Percentiles rank a stretch among this genome's conserved stretches.
Evolutionary conservation across 148 eudicot species (phyloP).

Genomic region (Euryodendron excelsum): DNA sequence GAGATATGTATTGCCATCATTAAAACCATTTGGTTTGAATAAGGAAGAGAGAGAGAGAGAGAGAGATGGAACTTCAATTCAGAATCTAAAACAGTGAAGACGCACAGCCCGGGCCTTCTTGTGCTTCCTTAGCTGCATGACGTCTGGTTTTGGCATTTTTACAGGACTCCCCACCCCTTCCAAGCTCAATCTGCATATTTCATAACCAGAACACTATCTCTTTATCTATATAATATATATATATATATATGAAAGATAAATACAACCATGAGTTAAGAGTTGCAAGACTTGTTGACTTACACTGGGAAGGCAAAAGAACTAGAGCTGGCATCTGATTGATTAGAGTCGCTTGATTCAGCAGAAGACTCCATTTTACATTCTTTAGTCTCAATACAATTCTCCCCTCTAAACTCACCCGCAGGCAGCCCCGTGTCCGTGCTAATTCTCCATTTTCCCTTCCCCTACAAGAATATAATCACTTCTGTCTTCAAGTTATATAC

Average conservation of each 20-base stretch:
- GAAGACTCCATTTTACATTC: conserved; percentile 28
- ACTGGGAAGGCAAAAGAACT: conserved; percentile 72
- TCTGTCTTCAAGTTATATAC: too few species aligned
- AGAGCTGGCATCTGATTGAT: conserved; percentile 37
- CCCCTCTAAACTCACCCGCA: conserved; percentile 28
- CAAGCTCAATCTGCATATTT: conserved; percentile 49
- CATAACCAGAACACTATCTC: background rate
- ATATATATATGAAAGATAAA: background rate
- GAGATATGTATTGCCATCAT: background rate
- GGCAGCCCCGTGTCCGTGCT: background rate
- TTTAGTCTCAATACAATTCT: conserved; percentile 23
- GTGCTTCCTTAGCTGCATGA: conserved; percentile 29
- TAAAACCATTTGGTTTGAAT: background rate
- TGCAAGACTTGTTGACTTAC: conserved; percentile 33
- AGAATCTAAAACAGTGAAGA: conserved; percentile 57
- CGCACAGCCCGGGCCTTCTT: conserved; percentile 29
- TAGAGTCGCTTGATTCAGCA: conserved; percentile 41
- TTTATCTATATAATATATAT: background rate
- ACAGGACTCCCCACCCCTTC: conserved; percentile 68
- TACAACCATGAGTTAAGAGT: too few species aligned
- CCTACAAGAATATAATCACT: conserved; percentile 13
- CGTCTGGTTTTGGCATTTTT: conserved; percentile 50
- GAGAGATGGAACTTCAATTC: conserved; percentile 23
- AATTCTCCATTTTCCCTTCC: conserved; percentile 26
- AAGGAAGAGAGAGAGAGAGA: background rate